Evolutionary conservation across 805 yeast genomes (phyloP).

Genomic region (Hanseniaspora lachancei): DNA sequence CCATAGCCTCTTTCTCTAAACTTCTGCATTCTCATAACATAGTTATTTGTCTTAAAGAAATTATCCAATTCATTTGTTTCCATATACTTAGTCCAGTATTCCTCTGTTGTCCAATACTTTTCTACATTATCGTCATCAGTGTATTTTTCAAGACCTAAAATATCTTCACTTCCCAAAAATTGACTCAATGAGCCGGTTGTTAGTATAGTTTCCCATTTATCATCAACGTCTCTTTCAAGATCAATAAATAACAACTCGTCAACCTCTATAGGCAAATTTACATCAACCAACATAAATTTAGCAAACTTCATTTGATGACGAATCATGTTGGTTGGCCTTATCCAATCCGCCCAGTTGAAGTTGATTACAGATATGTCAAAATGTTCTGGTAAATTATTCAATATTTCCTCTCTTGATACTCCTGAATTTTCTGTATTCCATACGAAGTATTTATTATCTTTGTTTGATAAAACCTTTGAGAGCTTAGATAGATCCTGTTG

Average conservation of each 20-base stretch:
- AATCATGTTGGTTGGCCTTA: conserved; percentile 62
- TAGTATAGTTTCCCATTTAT: conserved; percentile 29
- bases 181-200: background rate
- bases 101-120: conserved; percentile 68
- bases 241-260: conserved; percentile 73
- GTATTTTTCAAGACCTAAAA: conserved; percentile 3
- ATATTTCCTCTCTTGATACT: background rate
- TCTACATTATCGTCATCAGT: background rate
- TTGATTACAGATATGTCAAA: conserved; percentile 67
- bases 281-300: conserved; percentile 76
- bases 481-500: conserved; percentile 24
- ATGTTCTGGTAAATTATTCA: background rate
- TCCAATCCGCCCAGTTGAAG: conserved; percentile 89
- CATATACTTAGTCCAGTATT: conserved; percentile 68
- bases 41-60: conserved; percentile 39
- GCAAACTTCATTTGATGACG: conserved; percentile 80
- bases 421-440: conserved; percentile 1
- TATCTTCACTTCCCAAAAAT: background rate
- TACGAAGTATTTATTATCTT: conserved; percentile 28
- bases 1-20: conserved; percentile 64
- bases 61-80: conserved; percentile 47
- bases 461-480: conserved; percentile 83
- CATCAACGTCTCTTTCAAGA: conserved; percentile 61
- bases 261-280: conserved; percentile 66
- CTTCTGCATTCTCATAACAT: conserved; percentile 58